Evolutionary conservation across 768 basidiomycete genomes (phyloP).

Genomic region (Austroboletus eburneus): DNA sequence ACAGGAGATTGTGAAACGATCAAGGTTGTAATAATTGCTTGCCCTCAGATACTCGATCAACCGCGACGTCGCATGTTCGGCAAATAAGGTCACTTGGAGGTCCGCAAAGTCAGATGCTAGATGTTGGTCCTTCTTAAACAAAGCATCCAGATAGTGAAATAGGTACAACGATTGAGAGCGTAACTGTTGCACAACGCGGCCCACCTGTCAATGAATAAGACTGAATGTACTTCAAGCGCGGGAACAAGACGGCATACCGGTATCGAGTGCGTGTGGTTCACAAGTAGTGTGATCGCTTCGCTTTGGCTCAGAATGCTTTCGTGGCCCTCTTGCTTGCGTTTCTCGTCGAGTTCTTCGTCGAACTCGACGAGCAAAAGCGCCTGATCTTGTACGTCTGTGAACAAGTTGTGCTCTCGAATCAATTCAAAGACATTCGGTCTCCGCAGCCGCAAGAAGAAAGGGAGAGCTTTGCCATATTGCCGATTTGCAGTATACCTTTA

Average conservation of each 20-base stretch:
- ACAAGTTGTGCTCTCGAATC: slow-evolving; percentile 89
- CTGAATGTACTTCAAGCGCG: background rate
- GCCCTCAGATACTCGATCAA: slow-evolving; percentile 90
- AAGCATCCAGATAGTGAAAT: slow-evolving; percentile 88
- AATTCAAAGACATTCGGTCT: slow-evolving; percentile 90
- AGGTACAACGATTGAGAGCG: slow-evolving; percentile 72
- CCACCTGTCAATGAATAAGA: slow-evolving; percentile 49
- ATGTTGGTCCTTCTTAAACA: slow-evolving; percentile 83
- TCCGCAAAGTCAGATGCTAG: slow-evolving; percentile 81
- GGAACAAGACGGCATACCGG: slow-evolving; percentile 52
- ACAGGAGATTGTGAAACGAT: no score
- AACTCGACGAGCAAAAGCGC: slow-evolving; percentile 91
- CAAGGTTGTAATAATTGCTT: slow-evolving; percentile 88
- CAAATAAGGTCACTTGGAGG: slow-evolving; percentile 85
- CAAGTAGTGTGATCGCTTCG: slow-evolving; percentile 80
- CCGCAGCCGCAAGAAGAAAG: slow-evolving; percentile 83
- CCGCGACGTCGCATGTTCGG: slow-evolving; percentile 73
- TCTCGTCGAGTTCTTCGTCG: slow-evolving; percentile 79
- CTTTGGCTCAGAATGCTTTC: slow-evolving; percentile 47
- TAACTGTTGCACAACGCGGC: slow-evolving; percentile 85
- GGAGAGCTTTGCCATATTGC: slow-evolving; percentile 92
- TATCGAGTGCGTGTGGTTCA: slow-evolving; percentile 94
- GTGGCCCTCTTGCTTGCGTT: slow-evolving; percentile 41
- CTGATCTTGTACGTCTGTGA: slow-evolving; percentile 93
- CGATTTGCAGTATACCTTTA: slow-evolving; percentile 77